phyloP scores from a whole-genome alignment of 257 asterid species.

The Nicotiana benthamiana region DNA sequence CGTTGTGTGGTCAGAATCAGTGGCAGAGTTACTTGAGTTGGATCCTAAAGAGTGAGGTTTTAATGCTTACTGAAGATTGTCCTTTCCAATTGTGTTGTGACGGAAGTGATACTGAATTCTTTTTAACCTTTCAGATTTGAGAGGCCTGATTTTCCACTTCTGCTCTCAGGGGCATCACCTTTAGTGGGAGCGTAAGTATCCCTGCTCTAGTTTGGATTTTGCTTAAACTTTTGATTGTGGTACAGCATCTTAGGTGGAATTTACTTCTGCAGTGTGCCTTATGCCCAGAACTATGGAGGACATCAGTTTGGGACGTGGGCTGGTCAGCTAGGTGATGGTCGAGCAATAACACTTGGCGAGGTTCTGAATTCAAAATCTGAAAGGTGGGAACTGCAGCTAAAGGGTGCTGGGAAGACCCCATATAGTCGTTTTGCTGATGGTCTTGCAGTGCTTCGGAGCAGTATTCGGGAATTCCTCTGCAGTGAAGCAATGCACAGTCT shows the following conservation, averaged over 20 bases:
- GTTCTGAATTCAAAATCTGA: conserved; percentile 56
- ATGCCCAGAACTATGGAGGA: conserved; percentile 97
- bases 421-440: conserved; percentile 99
- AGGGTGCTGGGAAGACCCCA: conserved; percentile 97
- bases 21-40: conserved; percentile 72
- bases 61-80: neutral
- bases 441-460: conserved; percentile 92
- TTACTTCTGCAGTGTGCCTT: conserved; percentile 42
- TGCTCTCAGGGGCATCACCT: conserved; percentile 68
- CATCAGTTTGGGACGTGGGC: conserved; percentile 99
- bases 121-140: conserved; percentile 57
- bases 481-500: conserved; percentile 96
- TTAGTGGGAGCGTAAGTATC: conserved; percentile 67
- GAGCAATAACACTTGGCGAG: conserved; percentile 97
- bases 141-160: conserved; percentile 73
- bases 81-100: conserved; percentile 9
- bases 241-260: neutral
- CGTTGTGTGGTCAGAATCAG: conserved; percentile 85
- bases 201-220: neutral
- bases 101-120: conserved; percentile 14
- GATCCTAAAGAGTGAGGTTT: conserved; percentile 72
- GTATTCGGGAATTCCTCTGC: conserved; percentile 93
- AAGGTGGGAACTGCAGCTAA: conserved; percentile 97
- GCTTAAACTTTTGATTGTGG: neutral
- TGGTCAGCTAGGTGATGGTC: conserved; percentile 97